Conservation (phyloP, 179 eudicot species). For the Beta macrorhiza region DNA sequence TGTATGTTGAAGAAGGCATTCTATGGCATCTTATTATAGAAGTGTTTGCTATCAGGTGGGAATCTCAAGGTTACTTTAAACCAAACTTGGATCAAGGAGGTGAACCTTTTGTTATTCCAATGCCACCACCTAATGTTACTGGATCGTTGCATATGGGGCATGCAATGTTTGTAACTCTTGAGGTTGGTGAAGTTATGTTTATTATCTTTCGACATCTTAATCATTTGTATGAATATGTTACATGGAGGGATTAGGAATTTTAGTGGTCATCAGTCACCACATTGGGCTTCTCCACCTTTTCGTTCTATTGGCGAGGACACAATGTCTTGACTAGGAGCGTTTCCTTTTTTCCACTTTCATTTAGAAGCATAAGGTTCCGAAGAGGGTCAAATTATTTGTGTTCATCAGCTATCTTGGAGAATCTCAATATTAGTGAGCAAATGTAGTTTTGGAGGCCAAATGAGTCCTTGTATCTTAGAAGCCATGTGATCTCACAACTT, state of each 20-base stretch:
- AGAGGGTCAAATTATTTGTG: background rate
- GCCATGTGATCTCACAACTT: background rate
- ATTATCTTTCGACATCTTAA: background rate
- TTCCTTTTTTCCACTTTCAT: background rate
- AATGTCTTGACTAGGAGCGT: no score
- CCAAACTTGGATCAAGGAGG: constrained; percentile 70
- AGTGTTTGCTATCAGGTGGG: constrained; percentile 75
- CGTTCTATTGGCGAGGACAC: background rate
- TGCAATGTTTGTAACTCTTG: constrained; percentile 99
- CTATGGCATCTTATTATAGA: constrained; percentile 18
- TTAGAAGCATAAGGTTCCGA: background rate
- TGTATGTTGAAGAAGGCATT: background rate
- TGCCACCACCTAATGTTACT: constrained; percentile 99
- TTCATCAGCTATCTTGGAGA: background rate
- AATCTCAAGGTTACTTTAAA: constrained; percentile 93
- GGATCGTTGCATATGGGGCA: constrained; percentile 99
- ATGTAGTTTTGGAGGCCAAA: background rate
- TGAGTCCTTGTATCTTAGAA: background rate
- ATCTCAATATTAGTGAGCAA: background rate
- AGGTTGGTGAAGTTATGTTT: constrained; percentile 51
- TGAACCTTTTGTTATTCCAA: constrained; percentile 83
- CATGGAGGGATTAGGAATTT: background rate
- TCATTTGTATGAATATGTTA: background rate
- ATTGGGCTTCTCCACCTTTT: background rate
- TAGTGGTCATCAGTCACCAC: background rate